phyloP scores from a whole-genome alignment of 2,329 filamentous ascomycete species.

The Emmonsiellopsis sp. region DNA sequence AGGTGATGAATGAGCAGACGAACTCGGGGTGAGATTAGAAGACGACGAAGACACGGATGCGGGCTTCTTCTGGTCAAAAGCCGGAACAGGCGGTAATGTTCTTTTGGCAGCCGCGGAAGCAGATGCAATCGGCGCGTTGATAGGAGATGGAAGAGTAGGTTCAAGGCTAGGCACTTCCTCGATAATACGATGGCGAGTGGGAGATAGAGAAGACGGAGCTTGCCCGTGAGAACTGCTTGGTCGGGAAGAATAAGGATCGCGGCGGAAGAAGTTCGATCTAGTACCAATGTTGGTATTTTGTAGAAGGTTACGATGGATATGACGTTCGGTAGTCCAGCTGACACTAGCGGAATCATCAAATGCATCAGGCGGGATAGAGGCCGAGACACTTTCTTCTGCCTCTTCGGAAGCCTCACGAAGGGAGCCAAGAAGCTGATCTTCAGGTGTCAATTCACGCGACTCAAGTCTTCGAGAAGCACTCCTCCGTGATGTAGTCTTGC shows the following conservation, averaged over 20 bases:
- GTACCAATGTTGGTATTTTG: background rate
- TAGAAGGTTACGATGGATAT: conserved; percentile 2
- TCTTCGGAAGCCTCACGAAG: conserved; percentile 13
- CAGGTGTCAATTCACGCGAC: conserved; percentile 13
- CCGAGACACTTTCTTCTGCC: background rate
- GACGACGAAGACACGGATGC: background rate
- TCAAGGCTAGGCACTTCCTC: background rate
- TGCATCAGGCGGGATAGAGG: background rate
- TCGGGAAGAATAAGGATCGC: background rate
- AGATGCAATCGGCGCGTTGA: background rate
- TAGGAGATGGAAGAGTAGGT: background rate
- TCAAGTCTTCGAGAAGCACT: background rate
- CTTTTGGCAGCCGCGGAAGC: background rate
- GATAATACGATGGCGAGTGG: background rate
- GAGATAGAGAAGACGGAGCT: background rate
- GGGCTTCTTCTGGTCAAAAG: background rate
- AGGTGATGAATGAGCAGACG: background rate
- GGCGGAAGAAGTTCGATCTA: background rate
- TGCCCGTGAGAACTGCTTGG: background rate
- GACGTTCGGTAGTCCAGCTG: conserved; percentile 13
- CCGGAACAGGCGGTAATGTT: background rate
- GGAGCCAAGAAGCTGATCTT: conserved; percentile 15
- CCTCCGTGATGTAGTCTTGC: conserved; percentile 1
- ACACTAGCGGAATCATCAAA: conserved; percentile 6
- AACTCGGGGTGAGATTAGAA: background rate